phyloP scores from a whole-genome alignment of 306 rosid species.

The Nissolia schottii region DNA sequence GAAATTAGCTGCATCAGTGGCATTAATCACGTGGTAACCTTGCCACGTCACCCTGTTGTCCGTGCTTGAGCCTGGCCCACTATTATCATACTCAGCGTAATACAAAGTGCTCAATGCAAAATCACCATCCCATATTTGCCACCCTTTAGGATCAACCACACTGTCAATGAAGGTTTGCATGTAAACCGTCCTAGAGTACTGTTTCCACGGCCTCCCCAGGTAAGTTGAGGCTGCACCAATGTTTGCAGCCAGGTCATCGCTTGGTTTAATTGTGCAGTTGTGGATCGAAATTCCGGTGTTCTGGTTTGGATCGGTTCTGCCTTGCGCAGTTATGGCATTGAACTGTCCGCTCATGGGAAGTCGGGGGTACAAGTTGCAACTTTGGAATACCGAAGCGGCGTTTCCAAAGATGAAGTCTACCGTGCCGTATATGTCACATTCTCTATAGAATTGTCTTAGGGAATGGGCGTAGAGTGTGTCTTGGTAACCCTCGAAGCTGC shows the following conservation, averaged over 20 bases:
- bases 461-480: conserved; percentile 76
- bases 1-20: conserved; percentile 52
- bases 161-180: conserved; percentile 51
- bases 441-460: conserved; percentile 70
- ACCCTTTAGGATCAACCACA: conserved; percentile 44
- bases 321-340: conserved; percentile 84
- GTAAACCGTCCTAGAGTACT: conserved; percentile 58
- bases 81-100: conserved; percentile 64
- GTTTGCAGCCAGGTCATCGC: conserved; percentile 41
- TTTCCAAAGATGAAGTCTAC: conserved; percentile 88
- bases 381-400: conserved; percentile 66
- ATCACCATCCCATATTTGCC: conserved; percentile 64
- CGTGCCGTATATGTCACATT: conserved; percentile 76
- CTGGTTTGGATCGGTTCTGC: conserved; percentile 64
- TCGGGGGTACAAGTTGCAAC: conserved; percentile 60
- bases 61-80: conserved; percentile 58
- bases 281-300: conserved; percentile 66
- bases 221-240: conserved; percentile 26
- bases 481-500: conserved; percentile 85
- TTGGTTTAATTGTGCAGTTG: conserved; percentile 50
- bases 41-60: conserved; percentile 52
- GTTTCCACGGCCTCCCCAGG: conserved; percentile 83
- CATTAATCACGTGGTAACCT: conserved; percentile 51
- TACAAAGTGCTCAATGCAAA: conserved; percentile 52
- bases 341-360: conserved; percentile 63